Base-by-base conservation (phyloP, 2,329 filamentous ascomycete species). In the Fusarium odoratissimum region DNA sequence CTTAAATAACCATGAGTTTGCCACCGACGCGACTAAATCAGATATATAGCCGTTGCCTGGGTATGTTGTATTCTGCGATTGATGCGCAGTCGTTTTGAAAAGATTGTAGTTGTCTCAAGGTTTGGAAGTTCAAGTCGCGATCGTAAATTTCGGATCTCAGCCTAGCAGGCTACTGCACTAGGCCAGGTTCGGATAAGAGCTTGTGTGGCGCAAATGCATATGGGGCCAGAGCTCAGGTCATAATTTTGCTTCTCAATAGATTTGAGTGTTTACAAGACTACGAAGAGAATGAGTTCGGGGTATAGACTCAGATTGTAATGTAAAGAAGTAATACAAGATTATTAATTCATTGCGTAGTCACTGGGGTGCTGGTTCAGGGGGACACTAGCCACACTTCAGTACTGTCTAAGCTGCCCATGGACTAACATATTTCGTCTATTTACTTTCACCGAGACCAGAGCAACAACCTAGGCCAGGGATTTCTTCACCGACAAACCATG, bases 101-200 rank as follows among this genome's bases (percentile, higher is more conserved):
- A 57, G 54, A 68, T 65, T 73, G 72, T 69, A 54, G 64, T 70
- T 64, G 69, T 70, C 60, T 62, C 56, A 69, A 48, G 60, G 56
- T 65, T 69, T 65, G 48, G 54, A 56, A 59, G 67, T 71, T 35
- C 62, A 60, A 70, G 69, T 76, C 75, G 78, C 75, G 70, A 76
- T 76, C 74, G 77, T 79, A 82, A 82, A 82, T 82, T 82, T 82
- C 78, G 79, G 73, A 77, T 77, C 73, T 71, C 73, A 75, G 73
- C 75, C 66, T 74, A 58, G 65, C 57, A 77, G 69, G 73, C 68
- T 69, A 8, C n/a, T 17, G 12, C 63, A 46, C 72, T 77, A 78
- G 49, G 25, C 57, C 37, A 1, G 35, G 28, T 51, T 48, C 35
- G 52, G 70, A 42, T 60, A 72, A 16, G 28, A 44, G 55, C 67